Evolutionary conservation across 768 basidiomycete genomes (phyloP), one percentile per base, ranked within the genome.

Genomic region (Ephemerocybe angulata): DNA sequence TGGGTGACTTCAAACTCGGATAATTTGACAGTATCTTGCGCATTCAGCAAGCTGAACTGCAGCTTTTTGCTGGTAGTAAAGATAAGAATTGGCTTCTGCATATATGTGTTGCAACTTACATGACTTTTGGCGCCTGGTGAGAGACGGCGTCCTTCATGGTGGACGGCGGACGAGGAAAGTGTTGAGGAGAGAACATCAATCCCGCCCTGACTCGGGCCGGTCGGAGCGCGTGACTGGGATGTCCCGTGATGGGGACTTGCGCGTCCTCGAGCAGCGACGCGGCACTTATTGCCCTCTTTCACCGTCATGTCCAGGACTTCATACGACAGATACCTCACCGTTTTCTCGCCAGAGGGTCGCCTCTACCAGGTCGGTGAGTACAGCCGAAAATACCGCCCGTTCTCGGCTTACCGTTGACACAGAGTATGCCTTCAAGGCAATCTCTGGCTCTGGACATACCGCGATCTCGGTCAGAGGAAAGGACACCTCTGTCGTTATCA

Each of bases 361-460:
- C 76, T 99, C 56, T 99, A 98, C 69, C 97, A 99, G 94, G 96
- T 98, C 68, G 97, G 93, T 91, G 64, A 63, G 89, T 77, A 30
- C 19, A 15, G 7, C 12, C 24, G 22, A 41, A 15, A 21, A 35
- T 52, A 27, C 40, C 10, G 12, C 4, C 24, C n/a, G 30, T 21
- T 41, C 12, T 38, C 29, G 47, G 40, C 43, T 55, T 31, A 56
- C 58, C 27, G 29, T 27, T 44, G 58, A 15, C 33, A 4, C 64
- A 98, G 95, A 98, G 76, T 98, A 98, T 80, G 96, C 97, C 25
- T 98, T 98, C 87, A 99, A 98, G 73, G 97, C 97, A 46, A 98
- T 98, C 70, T 93, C 94, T 58, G 93, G 93, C 53, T 93, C 94
- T 1, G 96, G 94, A 1, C 93, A 98, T 65, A 98, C 97, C 1